Conservation (phyloP, 78 protist species). For the Dictyostelium purpureum region DNA sequence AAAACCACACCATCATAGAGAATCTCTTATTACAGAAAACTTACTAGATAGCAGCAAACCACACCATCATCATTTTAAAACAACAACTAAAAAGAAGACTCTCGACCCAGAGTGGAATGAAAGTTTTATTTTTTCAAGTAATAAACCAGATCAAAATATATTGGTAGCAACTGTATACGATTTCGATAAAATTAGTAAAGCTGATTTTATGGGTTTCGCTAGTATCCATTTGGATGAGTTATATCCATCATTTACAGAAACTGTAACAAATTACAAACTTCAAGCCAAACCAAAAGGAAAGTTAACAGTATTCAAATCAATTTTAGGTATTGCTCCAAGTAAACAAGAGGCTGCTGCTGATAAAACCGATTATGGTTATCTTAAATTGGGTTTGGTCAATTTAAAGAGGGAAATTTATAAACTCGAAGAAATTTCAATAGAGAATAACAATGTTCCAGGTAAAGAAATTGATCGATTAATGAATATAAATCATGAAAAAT, state of each 20-base stretch:
- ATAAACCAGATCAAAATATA: conserved; percentile 1
- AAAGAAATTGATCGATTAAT: neutral
- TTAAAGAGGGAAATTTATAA: neutral
- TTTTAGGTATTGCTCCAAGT: neutral
- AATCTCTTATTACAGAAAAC: neutral
- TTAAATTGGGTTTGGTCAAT: neutral
- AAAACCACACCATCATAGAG: neutral
- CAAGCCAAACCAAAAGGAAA: neutral
- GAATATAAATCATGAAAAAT: conserved; percentile 9
- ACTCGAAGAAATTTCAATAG: neutral
- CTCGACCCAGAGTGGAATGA: conserved; percentile 51
- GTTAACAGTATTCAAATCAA: neutral
- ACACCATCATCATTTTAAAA: conserved; percentile 8
- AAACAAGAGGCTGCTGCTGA: too few relatives aligned
- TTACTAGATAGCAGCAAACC: neutral
- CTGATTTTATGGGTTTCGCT: conserved; percentile 42
- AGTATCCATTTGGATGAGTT: neutral
- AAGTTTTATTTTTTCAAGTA: neutral
- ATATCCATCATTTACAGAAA: neutral
- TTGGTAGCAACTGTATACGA: conserved; percentile 16
- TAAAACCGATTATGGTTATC: neutral
- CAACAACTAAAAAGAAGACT: conserved; percentile 12
- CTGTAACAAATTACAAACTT: too few relatives aligned
- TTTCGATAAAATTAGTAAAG: conserved; percentile 19
- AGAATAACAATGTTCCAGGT: neutral